A percentile compares a stretch with the other conserved stretches of the same genome.
phyloP scores from a whole-genome alignment of 2,329 filamentous ascomycete genomes.

The Neurospora sp. region DNA sequence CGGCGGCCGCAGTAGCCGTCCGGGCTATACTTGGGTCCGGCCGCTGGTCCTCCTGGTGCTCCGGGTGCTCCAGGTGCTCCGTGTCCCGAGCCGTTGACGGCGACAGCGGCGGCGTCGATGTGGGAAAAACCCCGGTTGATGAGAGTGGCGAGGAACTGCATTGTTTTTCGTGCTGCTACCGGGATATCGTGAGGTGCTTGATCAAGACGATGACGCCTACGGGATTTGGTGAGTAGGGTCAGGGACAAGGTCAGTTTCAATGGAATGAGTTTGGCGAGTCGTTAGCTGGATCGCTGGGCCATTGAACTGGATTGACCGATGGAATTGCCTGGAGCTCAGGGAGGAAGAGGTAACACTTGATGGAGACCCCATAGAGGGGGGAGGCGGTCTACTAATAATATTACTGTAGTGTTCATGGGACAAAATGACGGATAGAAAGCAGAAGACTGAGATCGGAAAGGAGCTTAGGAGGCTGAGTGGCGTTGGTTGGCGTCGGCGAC shows the following conservation, averaged over 20 bases:
- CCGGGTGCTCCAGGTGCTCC: not conserved
- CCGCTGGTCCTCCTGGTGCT: not conserved
- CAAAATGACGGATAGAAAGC: not conserved
- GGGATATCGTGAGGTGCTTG: not conserved
- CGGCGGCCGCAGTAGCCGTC: conserved; percentile 1
- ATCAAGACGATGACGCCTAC: not conserved
- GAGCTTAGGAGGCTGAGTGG: not conserved
- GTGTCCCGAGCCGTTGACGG: not conserved
- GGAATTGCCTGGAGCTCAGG: not conserved
- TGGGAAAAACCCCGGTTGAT: not conserved
- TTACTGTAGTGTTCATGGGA: not conserved
- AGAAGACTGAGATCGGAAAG: not conserved
- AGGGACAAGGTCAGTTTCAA: not conserved
- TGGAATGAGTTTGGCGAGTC: not conserved
- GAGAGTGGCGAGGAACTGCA: not conserved
- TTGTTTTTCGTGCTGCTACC: not conserved
- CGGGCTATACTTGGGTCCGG: not conserved
- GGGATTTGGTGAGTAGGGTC: not conserved
- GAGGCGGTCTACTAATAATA: not conserved
- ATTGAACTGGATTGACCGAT: no score
- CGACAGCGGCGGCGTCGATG: not conserved
- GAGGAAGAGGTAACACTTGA: not conserved
- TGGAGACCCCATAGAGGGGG: not conserved
- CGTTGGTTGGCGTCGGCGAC: not conserved
- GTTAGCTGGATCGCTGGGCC: not conserved